Evolutionary conservation across 805 yeast species (phyloP).

Genomic region (Ogataea trehalophila): DNA sequence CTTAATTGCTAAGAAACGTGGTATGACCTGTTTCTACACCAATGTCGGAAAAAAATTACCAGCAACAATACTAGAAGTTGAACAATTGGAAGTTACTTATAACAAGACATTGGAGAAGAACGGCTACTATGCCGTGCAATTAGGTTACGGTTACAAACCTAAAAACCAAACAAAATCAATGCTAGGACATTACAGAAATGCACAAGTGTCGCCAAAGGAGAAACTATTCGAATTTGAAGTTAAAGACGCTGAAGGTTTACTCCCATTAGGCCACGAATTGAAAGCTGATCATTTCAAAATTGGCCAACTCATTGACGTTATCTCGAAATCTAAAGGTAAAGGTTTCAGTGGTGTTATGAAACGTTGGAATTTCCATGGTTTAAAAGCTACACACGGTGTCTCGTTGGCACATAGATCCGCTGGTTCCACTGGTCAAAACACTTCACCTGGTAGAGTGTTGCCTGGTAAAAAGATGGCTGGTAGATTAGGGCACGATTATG

Average conservation of each 20-base stretch:
- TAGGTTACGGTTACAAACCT: constrained; percentile 75
- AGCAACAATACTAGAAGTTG: constrained; percentile 84
- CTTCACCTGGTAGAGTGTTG: constrained; percentile 91
- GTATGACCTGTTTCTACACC: constrained; percentile 84
- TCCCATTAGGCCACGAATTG: constrained; percentile 74
- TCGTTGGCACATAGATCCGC: constrained; percentile 90
- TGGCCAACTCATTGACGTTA: constrained; percentile 82
- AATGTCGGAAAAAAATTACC: constrained; percentile 65
- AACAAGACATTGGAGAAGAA: constrained; percentile 65
- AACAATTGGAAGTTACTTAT: constrained; percentile 79
- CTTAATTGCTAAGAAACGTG: constrained; percentile 74
- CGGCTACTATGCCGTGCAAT: constrained; percentile 81
- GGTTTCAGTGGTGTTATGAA: constrained; percentile 99
- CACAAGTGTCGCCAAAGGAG: constrained; percentile 79
- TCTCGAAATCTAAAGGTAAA: constrained; percentile 82
- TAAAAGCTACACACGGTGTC: constrained; percentile 92
- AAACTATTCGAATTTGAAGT: constrained; percentile 76
- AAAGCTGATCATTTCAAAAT: constrained; percentile 77
- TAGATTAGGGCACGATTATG: constrained; percentile 77
- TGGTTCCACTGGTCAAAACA: constrained; percentile 95
- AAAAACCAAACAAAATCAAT: constrained; percentile 59
- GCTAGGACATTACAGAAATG: constrained; percentile 74
- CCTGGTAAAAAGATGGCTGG: constrained; percentile 99
- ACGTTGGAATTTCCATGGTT: constrained; percentile 84
- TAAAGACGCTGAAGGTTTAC: constrained; percentile 54